Evolutionary conservation across 768 basidiomycete species (phyloP), one percentile per base, ranked within the genome.

Genomic region (Nidularia pulvinata): DNA sequence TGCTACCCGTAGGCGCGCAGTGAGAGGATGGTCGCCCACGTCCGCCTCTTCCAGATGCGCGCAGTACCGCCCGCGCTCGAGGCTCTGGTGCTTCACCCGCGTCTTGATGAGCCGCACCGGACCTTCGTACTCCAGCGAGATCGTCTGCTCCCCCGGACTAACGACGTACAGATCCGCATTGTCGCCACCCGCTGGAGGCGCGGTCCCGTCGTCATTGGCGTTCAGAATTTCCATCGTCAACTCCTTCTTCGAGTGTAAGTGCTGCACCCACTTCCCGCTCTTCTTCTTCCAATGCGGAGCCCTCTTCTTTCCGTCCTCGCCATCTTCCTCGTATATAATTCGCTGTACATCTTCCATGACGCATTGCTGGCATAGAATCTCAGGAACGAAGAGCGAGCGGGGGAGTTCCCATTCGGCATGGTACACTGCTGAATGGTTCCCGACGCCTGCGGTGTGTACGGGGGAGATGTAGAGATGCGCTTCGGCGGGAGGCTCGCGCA

Each of bases 391-490:
- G 5, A 76, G 14, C 14, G 69, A 63, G 1, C 76, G 72, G 1
- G 84, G 83, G 1, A 86, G 59, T 39, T 81, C 80, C 70, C 77
- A 78, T 51, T 82, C 78, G 5, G 74, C 81, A 39, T 69, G 60
- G 58, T 81, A 79, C 0, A 83, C 80, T 34, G 65, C 46, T 0
- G 85, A 86, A 59, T 87, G 85, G 58, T 81, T 59, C 0, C 86
- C 84, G 0, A 11, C 0, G 4, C 83, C 85, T 6, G 74, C 55
- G 16, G 16, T 46, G 34, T 71, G 59, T 0, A 43, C 36, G 0
- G 75, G 71, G 1, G 73, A 72, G 49, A 86, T 55, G 51, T 82
- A 80, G 14, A 85, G 67, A 59, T 85, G 81, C 1, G 76, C 79
- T 49, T 75, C 78, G 22, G 65, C 66, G 5, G 64, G 39, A 14